A percentile compares a stretch with the other conserved stretches of the same genome.
phyloP scores from a whole-genome alignment of 192 early-diverging fungal genomes.

The Ambispora gerdemannii region DNA sequence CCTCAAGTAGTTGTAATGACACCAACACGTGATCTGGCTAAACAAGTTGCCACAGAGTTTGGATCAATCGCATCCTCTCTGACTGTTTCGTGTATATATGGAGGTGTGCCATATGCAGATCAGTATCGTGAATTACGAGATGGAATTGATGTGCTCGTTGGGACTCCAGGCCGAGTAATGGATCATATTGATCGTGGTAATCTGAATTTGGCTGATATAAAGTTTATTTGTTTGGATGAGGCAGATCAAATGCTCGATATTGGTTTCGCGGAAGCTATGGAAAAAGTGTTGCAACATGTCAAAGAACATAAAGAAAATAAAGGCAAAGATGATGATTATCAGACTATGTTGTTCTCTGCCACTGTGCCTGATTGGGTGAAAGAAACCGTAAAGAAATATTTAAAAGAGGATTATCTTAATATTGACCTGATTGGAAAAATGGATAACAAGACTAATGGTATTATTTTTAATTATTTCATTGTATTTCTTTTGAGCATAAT shows the following conservation, averaged over 20 bases:
- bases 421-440: conserved; percentile 82
- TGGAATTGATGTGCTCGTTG: conserved; percentile 75
- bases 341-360: conserved; percentile 84
- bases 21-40: conserved; percentile 86
- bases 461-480: neutral
- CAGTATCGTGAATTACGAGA: conserved; percentile 76
- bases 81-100: conserved; percentile 73
- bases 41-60: conserved; percentile 84
- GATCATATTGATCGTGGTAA: conserved; percentile 83
- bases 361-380: conserved; percentile 81
- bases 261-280: conserved; percentile 83
- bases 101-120: conserved; percentile 82
- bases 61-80: conserved; percentile 62
- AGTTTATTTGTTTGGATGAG: conserved; percentile 72
- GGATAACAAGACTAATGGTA: conserved; percentile 81
- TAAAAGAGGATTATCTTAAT: conserved; percentile 61
- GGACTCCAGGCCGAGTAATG: conserved; percentile 78
- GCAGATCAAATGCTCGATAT: conserved; percentile 82
- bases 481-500: neutral
- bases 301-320: conserved; percentile 68
- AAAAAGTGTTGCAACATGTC: conserved; percentile 69
- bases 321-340: conserved; percentile 44
- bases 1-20: conserved; percentile 60
- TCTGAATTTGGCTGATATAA: conserved; percentile 62
- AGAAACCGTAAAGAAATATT: conserved; percentile 59